A percentile compares a stretch with the other conserved stretches of the same genome.
These are phyloP conservation scores for Gliomastix tumulicola DNA, from an alignment of 2,329 filamentous ascomycete species.

Conservation along the genomic window DNA sequence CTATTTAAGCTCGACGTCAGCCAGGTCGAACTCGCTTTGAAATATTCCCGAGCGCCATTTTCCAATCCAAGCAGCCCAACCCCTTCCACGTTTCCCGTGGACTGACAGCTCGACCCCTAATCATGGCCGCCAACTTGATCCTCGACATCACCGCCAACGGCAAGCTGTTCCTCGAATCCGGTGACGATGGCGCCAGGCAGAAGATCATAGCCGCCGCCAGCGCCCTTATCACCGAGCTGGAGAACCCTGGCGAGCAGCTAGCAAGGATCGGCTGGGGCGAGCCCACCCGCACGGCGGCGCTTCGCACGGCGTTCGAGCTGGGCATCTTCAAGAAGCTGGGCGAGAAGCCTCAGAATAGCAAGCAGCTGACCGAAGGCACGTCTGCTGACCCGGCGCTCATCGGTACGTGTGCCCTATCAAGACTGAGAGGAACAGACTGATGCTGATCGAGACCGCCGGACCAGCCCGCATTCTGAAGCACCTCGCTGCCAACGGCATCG, in stretches of 20 bases:
- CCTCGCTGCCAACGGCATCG: neutral
- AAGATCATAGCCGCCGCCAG: constrained; percentile 5
- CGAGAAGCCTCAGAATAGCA: constrained; percentile 4
- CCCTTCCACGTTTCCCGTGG: too few species aligned
- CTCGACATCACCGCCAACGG: neutral
- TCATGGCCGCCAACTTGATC: neutral
- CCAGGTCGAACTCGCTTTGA: too few species aligned
- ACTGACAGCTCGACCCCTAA: too few species aligned
- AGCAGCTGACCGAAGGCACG: constrained; percentile 5
- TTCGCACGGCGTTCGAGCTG: constrained; percentile 9
- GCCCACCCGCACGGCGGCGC: constrained; percentile 8
- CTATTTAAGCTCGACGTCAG: too few species aligned
- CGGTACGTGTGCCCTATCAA: too few species aligned
- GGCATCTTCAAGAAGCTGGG: constrained; percentile 8
- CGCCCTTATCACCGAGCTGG: constrained; percentile 7
- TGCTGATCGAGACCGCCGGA: too few species aligned
- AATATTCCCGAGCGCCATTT: too few species aligned
- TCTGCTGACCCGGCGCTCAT: neutral
- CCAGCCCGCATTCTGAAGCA: neutral
- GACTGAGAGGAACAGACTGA: too few species aligned
- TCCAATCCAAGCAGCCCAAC: too few species aligned
- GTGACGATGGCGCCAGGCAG: constrained; percentile 5
- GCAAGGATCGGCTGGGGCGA: constrained; percentile 9
- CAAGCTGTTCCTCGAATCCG: neutral
- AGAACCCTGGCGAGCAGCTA: constrained; percentile 8